Evolutionary conservation across 1,139 yeast species (phyloP).

Genomic region (Blastobotrys illinoisensis): DNA sequence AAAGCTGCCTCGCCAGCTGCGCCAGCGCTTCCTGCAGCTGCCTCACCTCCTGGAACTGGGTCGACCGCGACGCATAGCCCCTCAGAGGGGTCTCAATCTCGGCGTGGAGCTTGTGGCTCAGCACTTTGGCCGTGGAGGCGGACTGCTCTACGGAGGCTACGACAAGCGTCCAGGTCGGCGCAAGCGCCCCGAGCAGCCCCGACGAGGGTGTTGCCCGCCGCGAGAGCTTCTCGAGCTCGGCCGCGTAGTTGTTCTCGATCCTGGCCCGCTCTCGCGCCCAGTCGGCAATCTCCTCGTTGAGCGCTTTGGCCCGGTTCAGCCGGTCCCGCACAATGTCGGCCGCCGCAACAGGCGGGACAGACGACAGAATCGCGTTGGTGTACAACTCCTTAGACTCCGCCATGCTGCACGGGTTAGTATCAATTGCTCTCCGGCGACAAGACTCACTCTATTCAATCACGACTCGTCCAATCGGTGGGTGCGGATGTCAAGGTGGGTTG

Average conservation of each 20-base stretch:
- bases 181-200: slow-evolving; percentile 30
- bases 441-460: not conserved
- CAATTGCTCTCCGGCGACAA: not conserved
- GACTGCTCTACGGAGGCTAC: slow-evolving; percentile 26
- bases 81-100: slow-evolving; percentile 34
- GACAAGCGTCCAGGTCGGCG: slow-evolving; percentile 31
- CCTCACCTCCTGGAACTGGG: slow-evolving; percentile 30
- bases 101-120: slow-evolving; percentile 28
- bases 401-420: not conserved
- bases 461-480: slow-evolving; percentile 1
- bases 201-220: slow-evolving; percentile 18
- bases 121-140: slow-evolving; percentile 28
- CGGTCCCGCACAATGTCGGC: slow-evolving; percentile 32
- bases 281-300: slow-evolving; percentile 33
- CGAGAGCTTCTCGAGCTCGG: slow-evolving; percentile 32
- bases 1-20: slow-evolving; percentile 23
- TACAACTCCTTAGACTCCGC: slow-evolving; percentile 21
- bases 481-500: not conserved
- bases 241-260: slow-evolving; percentile 33
- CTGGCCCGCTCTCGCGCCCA: slow-evolving; percentile 36
- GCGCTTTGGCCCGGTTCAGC: slow-evolving; percentile 25
- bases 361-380: slow-evolving; percentile 29
- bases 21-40: slow-evolving; percentile 27
- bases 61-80: slow-evolving; percentile 19
- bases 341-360: slow-evolving; percentile 29